Evolutionary conservation across 2,329 filamentous ascomycete species (phyloP).

Genomic region (Beauveria varroae): DNA sequence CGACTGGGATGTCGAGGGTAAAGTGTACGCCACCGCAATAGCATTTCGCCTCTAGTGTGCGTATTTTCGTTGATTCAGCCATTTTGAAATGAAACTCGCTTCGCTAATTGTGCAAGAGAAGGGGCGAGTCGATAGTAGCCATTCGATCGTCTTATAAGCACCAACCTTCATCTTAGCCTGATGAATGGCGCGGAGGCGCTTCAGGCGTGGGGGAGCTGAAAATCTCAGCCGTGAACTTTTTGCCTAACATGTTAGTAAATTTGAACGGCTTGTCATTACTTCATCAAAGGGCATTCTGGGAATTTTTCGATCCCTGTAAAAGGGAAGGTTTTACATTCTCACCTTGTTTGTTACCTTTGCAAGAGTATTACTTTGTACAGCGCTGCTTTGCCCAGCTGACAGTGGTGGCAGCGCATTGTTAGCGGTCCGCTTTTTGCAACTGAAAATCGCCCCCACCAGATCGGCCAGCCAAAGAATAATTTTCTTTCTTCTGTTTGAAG

Average conservation of each 20-base stretch:
- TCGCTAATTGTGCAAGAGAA: background rate
- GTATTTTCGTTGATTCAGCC: background rate
- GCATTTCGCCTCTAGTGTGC: slow-evolving; percentile 34
- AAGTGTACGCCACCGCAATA: slow-evolving; percentile 37
- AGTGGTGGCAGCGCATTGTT: background rate
- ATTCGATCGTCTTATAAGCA: background rate
- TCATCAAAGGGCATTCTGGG: background rate
- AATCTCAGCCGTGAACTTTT: background rate
- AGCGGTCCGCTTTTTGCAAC: slow-evolving; percentile 7
- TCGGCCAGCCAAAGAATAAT: background rate
- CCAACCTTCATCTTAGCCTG: background rate
- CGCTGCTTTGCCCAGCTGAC: background rate
- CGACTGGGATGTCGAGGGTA: slow-evolving; percentile 30
- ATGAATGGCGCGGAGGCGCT: background rate
- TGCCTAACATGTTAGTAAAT: background rate
- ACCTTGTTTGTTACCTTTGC: background rate
- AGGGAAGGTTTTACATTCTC: too few relatives aligned
- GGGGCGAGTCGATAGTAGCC: background rate
- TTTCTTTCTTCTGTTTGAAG: background rate
- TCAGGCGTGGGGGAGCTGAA: slow-evolving; percentile 3
- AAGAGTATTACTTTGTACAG: background rate
- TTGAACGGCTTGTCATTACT: background rate
- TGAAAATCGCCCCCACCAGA: background rate
- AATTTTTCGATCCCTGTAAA: background rate
- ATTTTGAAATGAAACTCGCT: background rate